Percentiles rank a stretch among this genome's conserved stretches.
Evolutionary conservation across 441 rosid genomes (phyloP).

Genomic region (Macaranga tanarius): DNA sequence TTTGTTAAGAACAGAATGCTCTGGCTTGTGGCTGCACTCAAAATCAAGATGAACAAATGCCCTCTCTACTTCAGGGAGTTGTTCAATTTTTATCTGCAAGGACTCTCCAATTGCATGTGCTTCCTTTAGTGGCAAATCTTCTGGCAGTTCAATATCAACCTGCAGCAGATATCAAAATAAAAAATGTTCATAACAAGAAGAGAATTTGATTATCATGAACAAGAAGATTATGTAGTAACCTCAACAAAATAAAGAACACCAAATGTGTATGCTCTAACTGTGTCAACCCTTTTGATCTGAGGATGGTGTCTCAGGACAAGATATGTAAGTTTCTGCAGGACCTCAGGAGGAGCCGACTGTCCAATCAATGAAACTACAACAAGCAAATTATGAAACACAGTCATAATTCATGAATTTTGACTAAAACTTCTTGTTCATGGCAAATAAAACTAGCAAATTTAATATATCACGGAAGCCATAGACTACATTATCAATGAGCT

Average conservation of each 20-base stretch:
- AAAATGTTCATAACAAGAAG: too few species aligned
- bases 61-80: slow-evolving; percentile 77
- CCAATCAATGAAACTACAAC: slow-evolving; percentile 68
- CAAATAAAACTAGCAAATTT: neutral
- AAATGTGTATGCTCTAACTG: slow-evolving; percentile 78
- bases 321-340: slow-evolving; percentile 73
- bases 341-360: slow-evolving; percentile 70
- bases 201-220: too few species aligned
- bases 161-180: too few species aligned
- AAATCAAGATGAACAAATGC: slow-evolving; percentile 89
- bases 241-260: slow-evolving; percentile 84
- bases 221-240: slow-evolving; percentile 28
- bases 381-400: neutral
- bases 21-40: slow-evolving; percentile 87
- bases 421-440: too few species aligned
- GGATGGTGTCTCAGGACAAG: slow-evolving; percentile 53
- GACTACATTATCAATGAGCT: neutral
- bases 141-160: slow-evolving; percentile 88
- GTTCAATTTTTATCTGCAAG: slow-evolving; percentile 75
- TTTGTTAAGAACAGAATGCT: slow-evolving; percentile 60
- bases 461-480: neutral
- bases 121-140: slow-evolving; percentile 66
- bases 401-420: neutral
- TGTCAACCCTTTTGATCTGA: slow-evolving; percentile 56
- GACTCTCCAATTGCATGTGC: slow-evolving; percentile 80